Conservation (phyloP, 192 early-diverging fungal species). For the Entomortierella chlamydospora region DNA sequence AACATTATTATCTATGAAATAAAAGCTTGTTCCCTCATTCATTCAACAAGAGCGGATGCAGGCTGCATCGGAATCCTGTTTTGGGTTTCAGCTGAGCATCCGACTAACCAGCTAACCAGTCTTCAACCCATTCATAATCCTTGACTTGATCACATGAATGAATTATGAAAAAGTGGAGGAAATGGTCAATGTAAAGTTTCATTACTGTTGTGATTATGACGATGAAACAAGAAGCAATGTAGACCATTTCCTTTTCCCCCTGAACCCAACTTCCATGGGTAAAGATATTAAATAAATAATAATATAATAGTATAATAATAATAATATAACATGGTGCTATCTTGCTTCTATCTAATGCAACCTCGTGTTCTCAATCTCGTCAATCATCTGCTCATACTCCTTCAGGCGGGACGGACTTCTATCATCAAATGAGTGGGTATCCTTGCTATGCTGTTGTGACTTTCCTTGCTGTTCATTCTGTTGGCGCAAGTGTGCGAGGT, state of each 20-base stretch:
- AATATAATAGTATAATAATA: not conserved
- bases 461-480: constrained; percentile 17
- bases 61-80: no score
- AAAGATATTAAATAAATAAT: not conserved
- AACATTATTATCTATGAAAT: no score
- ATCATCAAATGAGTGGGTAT: constrained; percentile 46
- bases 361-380: constrained; percentile 43
- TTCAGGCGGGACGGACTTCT: constrained; percentile 32
- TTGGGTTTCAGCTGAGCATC: no score
- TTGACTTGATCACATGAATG: no score
- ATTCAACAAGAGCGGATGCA: no score
- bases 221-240: no score
- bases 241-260: no score
- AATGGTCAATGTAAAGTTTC: not conserved
- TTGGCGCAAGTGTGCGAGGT: constrained; percentile 26
- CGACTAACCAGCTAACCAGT: no score
- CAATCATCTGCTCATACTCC: constrained; percentile 50
- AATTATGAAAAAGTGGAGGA: not conserved
- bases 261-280: not conserved
- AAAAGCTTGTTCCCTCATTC: no score
- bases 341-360: constrained; percentile 10
- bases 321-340: no score
- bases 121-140: no score
- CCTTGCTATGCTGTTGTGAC: constrained; percentile 13
- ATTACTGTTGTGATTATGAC: no score